Evolutionary conservation across 2,329 filamentous ascomycete genomes (phyloP), one percentile per base, ranked within the genome.

Genomic region (Fusarium albosuccineum): DNA sequence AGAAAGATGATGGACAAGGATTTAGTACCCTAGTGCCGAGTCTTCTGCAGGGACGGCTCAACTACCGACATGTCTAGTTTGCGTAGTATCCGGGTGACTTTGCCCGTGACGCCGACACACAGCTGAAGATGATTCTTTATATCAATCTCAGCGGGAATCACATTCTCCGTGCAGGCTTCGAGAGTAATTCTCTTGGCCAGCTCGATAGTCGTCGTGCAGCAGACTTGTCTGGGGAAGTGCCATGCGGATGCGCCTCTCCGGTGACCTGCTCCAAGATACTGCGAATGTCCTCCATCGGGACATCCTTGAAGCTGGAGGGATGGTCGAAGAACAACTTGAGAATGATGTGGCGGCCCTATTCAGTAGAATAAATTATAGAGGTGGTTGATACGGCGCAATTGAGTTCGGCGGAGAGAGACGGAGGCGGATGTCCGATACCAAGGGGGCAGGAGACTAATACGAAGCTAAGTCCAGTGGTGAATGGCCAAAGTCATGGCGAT

Each of bases 141-240:
- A 14, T 60, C 37, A 5, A 62, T 55, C 2, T 53, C 37, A n/a
- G 33, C 29, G 14, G 42, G 54, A 1, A 50, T 84, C 73, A 39
- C 79, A 71, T 92, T 88, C 73, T 92, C 89, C 0, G 89, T 87
- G 71, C 91, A 92, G 71, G 91, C 89, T 76, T 97, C 93, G 11
- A 97, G 80, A 0, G 93, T 97, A 5, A 97, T 92, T 42, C 94
- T 85, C 83, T 97, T 49, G 97, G 85, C 81, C 49, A 97, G 85
- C 81, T 97, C 94, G n/a, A 97, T 83, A 0, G 97, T 93, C 85
- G 74, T 92, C 88, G 76, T 97, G 97, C 10, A 97, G 82, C 10
- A 96, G 91, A 93, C 75, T 94, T 64, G 39, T 80, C 75, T 10
- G 80, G 64, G 7, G 75, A 67, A 6, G 72, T 58, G 29, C 75